These are phyloP conservation scores for Bothriochloa decipiens DNA, from an alignment of 176 grass and related monocot genomes.

Conservation along the genomic window DNA sequence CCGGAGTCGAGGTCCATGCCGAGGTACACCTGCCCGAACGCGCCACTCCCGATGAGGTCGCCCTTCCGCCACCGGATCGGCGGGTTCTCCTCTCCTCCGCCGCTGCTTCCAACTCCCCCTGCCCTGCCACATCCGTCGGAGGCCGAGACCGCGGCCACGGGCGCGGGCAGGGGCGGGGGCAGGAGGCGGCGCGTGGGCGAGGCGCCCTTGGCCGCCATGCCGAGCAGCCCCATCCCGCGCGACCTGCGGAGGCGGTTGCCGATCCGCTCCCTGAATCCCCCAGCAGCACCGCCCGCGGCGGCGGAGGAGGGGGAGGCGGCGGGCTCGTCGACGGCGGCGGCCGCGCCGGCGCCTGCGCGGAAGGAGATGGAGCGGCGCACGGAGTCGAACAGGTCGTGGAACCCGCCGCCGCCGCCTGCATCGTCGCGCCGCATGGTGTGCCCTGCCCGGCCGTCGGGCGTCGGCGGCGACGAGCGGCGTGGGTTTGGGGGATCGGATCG, in stretches of 20 bases:
- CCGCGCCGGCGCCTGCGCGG: constrained; percentile 28
- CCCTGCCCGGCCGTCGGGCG: not conserved
- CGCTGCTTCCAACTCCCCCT: not conserved
- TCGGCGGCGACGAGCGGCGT: constrained; percentile 3
- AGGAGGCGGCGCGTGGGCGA: constrained; percentile 46
- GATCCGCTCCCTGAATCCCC: constrained; percentile 52
- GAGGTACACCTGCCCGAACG: constrained; percentile 78
- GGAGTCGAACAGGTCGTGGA: constrained; percentile 86
- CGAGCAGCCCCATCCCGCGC: constrained; percentile 55
- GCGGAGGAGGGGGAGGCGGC: constrained; percentile 3
- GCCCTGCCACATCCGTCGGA: not conserved
- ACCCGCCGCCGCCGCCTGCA: constrained; percentile 40
- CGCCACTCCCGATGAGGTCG: constrained; percentile 74
- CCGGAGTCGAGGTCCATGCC: constrained; percentile 94
- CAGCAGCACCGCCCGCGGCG: not conserved
- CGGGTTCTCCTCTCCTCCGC: constrained; percentile 47
- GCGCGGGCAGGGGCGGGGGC: not conserved
- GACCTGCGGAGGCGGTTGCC: constrained; percentile 70
- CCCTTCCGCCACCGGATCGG: constrained; percentile 87
- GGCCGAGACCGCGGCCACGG: not conserved
- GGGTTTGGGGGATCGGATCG: not conserved
- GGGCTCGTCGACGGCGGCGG: constrained; percentile 45
- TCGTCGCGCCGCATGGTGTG: constrained; percentile 52
- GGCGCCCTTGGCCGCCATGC: constrained; percentile 66
- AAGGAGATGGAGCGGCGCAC: constrained; percentile 70